A percentile compares a stretch with the other conserved stretches of the same genome.
Evolutionary conservation across 495 filamentous ascomycete genomes (phyloP).

Genomic region (Neurospora sp.): DNA sequence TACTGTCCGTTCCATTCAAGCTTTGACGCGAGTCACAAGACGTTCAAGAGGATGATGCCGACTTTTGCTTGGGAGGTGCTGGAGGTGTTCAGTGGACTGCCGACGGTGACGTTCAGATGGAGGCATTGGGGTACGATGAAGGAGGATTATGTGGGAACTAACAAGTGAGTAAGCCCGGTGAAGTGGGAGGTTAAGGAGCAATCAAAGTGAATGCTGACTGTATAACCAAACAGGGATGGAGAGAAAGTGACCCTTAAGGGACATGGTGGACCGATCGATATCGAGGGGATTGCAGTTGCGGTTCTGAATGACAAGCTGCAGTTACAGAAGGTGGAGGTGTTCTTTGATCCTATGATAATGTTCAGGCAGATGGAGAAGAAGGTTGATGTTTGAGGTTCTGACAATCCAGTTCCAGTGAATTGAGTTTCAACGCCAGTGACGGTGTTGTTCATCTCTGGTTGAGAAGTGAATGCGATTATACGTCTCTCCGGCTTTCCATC

Average conservation of each 20-base stretch:
- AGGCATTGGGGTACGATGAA: conserved; percentile 57
- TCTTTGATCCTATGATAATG: conserved; percentile 56
- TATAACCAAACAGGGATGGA: conserved; percentile 31
- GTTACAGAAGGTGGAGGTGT: conserved; percentile 47
- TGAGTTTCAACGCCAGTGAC: no score
- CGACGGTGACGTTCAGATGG: conserved; percentile 51
- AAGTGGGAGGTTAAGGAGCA: neutral
- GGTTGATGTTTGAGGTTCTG: neutral
- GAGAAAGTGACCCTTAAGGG: conserved; percentile 49
- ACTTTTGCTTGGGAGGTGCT: conserved; percentile 61
- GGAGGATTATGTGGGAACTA: conserved; percentile 51
- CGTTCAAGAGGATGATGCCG: conserved; percentile 61
- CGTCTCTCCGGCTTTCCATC: neutral
- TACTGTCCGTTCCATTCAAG: conserved; percentile 48
- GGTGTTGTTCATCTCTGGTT: no score
- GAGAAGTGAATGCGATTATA: no score
- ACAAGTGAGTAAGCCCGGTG: conserved; percentile 34
- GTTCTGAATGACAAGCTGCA: conserved; percentile 48
- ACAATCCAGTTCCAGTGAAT: neutral
- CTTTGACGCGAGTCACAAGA: conserved; percentile 52
- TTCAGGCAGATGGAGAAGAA: conserved; percentile 47
- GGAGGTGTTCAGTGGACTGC: conserved; percentile 53
- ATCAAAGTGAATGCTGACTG: neutral
- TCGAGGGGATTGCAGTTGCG: conserved; percentile 46
- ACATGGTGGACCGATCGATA: conserved; percentile 39